Conservation (phyloP, 306 rosid genomes). For the Ormosia semicastrata region DNA sequence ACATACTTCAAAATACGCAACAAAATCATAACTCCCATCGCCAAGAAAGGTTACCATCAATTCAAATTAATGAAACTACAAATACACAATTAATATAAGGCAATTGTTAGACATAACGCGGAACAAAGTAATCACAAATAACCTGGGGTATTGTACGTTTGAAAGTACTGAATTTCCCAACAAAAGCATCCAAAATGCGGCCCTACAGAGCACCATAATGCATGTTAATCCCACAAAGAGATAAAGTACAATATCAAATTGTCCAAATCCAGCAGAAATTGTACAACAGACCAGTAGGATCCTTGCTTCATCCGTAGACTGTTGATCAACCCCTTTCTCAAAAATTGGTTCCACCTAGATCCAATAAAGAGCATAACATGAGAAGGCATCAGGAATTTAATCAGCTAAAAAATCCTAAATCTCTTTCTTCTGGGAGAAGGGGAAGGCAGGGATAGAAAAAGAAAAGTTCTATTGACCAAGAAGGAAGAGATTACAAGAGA, state of each 20-base stretch:
- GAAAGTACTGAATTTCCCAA: constrained; percentile 96
- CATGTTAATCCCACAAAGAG: constrained; percentile 26
- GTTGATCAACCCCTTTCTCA: constrained; percentile 96
- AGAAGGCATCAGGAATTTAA: constrained; percentile 24
- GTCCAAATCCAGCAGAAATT: constrained; percentile 27
- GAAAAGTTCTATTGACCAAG: background rate
- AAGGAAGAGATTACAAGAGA: background rate
- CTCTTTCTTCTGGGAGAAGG: background rate
- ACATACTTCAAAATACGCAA: background rate
- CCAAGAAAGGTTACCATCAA: constrained; percentile 1
- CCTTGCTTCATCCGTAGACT: constrained; percentile 96
- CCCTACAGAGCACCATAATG: constrained; percentile 56
- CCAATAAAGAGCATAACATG: constrained; percentile 30
- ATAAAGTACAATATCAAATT: constrained; percentile 11
- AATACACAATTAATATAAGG: background rate
- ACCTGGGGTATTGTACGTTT: constrained; percentile 98
- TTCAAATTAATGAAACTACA: background rate
- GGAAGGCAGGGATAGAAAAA: background rate
- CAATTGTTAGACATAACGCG: background rate
- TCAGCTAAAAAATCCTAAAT: constrained; percentile 14
- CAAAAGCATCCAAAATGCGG: constrained; percentile 95
- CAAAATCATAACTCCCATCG: background rate
- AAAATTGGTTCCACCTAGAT: constrained; percentile 95
- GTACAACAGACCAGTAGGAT: constrained; percentile 73
- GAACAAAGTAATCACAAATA: constrained; percentile 17